A percentile compares a stretch with the other conserved stretches of the same genome.
phyloP scores from a whole-genome alignment of 2,329 filamentous ascomycete genomes.

The Knufia petricola region DNA sequence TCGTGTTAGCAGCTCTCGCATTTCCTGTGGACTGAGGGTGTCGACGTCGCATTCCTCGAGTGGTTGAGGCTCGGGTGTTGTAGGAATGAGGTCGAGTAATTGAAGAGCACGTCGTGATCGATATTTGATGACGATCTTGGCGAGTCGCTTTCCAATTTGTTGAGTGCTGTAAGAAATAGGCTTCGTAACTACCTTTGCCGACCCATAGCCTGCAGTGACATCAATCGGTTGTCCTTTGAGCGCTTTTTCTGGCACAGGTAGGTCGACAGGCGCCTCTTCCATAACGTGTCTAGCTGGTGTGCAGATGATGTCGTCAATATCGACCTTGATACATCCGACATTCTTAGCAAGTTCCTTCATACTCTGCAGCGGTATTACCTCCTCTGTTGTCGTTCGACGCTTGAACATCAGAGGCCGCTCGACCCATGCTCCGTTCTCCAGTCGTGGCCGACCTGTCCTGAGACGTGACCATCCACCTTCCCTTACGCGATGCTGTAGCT shows the following conservation, averaged over 20 bases:
- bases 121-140: neutral
- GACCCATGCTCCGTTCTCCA: neutral
- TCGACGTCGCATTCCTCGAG: constrained; percentile 1
- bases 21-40: constrained; percentile 2
- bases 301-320: neutral
- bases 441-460: neutral
- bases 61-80: neutral
- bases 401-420: neutral
- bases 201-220: neutral
- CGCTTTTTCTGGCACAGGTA: constrained; percentile 8
- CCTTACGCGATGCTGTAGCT: neutral
- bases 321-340: neutral
- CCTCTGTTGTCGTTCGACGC: neutral
- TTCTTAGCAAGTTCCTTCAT: neutral
- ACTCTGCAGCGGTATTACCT: neutral
- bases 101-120: constrained; percentile 2
- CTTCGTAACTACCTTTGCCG: neutral
- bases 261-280: too few relatives aligned
- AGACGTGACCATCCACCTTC: neutral
- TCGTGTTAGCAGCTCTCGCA: neutral
- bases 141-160: neutral
- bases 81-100: neutral
- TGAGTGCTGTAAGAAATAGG: neutral
- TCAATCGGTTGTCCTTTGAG: constrained; percentile 10
- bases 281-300: neutral